Evolutionary conservation across 2,329 filamentous ascomycete genomes (phyloP).

Genomic region (Parasarocladium wereldwijsianum): DNA sequence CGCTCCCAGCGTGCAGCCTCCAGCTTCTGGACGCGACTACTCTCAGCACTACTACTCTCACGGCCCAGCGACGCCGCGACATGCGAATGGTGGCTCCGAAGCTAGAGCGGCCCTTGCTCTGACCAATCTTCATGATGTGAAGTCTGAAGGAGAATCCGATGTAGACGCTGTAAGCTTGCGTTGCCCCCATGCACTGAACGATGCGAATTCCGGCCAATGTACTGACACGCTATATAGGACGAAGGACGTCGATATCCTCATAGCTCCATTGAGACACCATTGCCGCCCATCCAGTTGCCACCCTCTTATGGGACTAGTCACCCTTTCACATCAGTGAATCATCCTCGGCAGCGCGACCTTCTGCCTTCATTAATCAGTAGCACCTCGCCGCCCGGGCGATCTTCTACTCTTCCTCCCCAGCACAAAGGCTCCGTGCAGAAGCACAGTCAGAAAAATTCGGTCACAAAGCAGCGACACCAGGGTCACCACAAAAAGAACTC

Average conservation of each 20-base stretch:
- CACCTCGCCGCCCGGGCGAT: slow-evolving; percentile 72
- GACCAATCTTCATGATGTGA: slow-evolving; percentile 67
- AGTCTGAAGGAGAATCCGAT: slow-evolving; percentile 60
- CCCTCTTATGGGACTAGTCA: too few relatives aligned
- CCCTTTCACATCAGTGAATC: too few relatives aligned
- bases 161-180: slow-evolving; percentile 46
- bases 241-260: slow-evolving; percentile 26
- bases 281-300: slow-evolving; percentile 55
- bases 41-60: slow-evolving; percentile 44
- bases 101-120: slow-evolving; percentile 55
- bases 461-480: slow-evolving; percentile 64
- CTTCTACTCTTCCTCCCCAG: slow-evolving; percentile 74
- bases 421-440: slow-evolving; percentile 58
- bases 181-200: too few relatives aligned
- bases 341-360: slow-evolving; percentile 52
- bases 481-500: slow-evolving; percentile 70
- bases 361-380: slow-evolving; percentile 68
- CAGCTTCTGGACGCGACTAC: slow-evolving; percentile 57
- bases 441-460: slow-evolving; percentile 71
- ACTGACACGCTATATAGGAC: background rate
- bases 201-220: too few relatives aligned
- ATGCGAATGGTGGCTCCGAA: slow-evolving; percentile 23
- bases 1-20: too few relatives aligned
- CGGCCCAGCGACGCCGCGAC: slow-evolving; percentile 54
- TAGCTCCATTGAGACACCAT: slow-evolving; percentile 56